Base-by-base conservation (phyloP, 345 rosid genomes). In the Eucalyptus brandiana region DNA sequence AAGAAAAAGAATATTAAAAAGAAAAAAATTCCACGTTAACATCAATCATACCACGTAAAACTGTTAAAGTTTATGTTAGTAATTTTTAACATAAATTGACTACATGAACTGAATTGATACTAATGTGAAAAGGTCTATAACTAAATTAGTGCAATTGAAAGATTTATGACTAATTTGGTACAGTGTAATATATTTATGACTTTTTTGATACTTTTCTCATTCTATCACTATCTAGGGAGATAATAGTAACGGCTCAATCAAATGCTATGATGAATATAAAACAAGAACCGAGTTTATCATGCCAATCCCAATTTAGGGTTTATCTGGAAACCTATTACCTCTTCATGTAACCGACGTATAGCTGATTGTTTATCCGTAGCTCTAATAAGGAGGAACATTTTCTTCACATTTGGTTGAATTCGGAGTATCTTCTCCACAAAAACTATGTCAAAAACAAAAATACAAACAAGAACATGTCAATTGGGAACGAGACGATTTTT, bases 21-120 rank as follows among this genome's bases (percentile, higher is more conserved):
- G 6, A 51, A 51, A 50, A 53, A 19, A 8, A 1, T 19, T 53
- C 1, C 58, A 53, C 2, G 0, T 53, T 53, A 19, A 0, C 1
- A 0, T 0, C 24, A 0, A 53, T 53, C 0, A 9, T 53, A 4
- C 9, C 10, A 53, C 1, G 10, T 53, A 53, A 0, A 53, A 53
- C 5, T 19, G 2, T 10, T 53, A 53, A 24, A 53, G 58, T 53
- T 53, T 53, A 53, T 53, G 58, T 53, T 2, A 53, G 24, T 53
- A 53, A 19, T 53, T 53, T 53, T 10, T 8, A 8, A 53, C 2
- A 0, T 53, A 53, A 53, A 53, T 53, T 53, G 24, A 1, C 24
- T 53, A 53, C 1, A 53, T 53, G 24, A 50, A 50, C 7, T 50
- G 3, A 50, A 50, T 6, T 3, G 19, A 50, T 50, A 16, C 19